Conservation (phyloP, 805 yeast species). For the Zygoascus tannicola region DNA sequence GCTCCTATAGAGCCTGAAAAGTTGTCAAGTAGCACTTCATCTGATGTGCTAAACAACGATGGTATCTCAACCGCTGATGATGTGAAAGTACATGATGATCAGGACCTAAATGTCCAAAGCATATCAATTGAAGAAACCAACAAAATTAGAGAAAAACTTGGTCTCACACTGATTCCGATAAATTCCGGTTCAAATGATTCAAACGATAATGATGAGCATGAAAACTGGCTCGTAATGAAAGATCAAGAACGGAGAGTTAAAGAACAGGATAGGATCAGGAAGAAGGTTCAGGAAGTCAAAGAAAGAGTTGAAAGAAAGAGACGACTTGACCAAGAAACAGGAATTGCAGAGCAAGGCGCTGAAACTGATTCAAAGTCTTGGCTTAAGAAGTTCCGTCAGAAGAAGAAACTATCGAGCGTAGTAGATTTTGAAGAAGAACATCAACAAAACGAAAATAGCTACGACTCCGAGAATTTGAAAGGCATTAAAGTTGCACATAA, state of each 20-base stretch:
- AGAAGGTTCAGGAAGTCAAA: constrained; percentile 19
- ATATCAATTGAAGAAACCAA: constrained; percentile 48
- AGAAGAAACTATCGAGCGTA: constrained; percentile 5
- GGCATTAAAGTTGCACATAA: constrained; percentile 40
- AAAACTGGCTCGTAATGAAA: constrained; percentile 27
- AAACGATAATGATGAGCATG: constrained; percentile 28
- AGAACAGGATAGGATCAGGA: constrained; percentile 17
- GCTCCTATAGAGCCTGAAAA: constrained; percentile 34
- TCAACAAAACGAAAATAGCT: constrained; percentile 9
- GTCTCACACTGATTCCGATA: constrained; percentile 39
- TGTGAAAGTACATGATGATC: background rate
- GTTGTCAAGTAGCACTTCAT: background rate
- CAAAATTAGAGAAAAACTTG: constrained; percentile 40
- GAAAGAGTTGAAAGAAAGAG: constrained; percentile 17
- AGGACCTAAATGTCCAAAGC: background rate
- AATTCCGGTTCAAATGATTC: constrained; percentile 19
- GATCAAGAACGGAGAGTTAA: constrained; percentile 28
- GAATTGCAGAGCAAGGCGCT: constrained; percentile 22
- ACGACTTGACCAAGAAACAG: constrained; percentile 21
- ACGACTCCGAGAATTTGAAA: constrained; percentile 26
- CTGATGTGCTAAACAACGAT: too few species aligned
- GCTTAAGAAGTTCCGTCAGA: constrained; percentile 30
- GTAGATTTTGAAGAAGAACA: constrained; percentile 9
- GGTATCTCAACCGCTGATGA: background rate
- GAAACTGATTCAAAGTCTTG: constrained; percentile 35